A percentile compares a stretch with the other conserved stretches of the same genome.
phyloP scores from a whole-genome alignment of 768 basidiomycete species.

The Pholiota conissans region DNA sequence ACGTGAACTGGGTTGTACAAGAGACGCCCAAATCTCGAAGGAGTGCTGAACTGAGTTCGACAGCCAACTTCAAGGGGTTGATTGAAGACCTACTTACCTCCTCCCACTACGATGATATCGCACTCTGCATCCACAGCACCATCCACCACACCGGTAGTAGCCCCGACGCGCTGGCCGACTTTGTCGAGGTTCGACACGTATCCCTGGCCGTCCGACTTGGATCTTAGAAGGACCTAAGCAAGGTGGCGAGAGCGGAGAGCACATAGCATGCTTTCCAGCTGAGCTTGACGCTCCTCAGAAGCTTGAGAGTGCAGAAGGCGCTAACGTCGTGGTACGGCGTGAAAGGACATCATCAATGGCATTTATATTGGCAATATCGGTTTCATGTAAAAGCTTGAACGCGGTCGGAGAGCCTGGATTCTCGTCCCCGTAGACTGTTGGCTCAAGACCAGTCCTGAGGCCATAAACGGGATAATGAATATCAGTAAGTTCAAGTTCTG shows the following conservation, averaged over 20 bases:
- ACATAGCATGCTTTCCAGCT: background rate
- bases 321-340: no score
- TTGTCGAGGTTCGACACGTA: conserved; percentile 26
- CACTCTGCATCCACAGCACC: conserved; percentile 28
- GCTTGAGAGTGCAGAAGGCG: conserved; percentile 4
- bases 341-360: no score
- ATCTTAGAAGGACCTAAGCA: conserved; percentile 21
- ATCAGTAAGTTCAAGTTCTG: no score
- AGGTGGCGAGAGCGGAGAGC: conserved; percentile 21
- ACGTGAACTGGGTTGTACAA: conserved; percentile 42
- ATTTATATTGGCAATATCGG: no score
- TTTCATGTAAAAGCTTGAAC: no score
- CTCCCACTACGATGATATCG: conserved; percentile 55
- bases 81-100: no score
- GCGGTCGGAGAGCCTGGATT: no score
- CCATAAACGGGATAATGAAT: no score
- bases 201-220: conserved; percentile 11
- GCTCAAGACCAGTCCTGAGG: no score
- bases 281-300: background rate
- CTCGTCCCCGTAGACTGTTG: no score
- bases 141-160: background rate
- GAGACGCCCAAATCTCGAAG: conserved; percentile 39
- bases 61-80: conserved; percentile 19
- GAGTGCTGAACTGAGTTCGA: conserved; percentile 40
- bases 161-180: conserved; percentile 18